Evolutionary conservation across 805 yeast species (phyloP).

Genomic region (Candida yuanshanica): DNA sequence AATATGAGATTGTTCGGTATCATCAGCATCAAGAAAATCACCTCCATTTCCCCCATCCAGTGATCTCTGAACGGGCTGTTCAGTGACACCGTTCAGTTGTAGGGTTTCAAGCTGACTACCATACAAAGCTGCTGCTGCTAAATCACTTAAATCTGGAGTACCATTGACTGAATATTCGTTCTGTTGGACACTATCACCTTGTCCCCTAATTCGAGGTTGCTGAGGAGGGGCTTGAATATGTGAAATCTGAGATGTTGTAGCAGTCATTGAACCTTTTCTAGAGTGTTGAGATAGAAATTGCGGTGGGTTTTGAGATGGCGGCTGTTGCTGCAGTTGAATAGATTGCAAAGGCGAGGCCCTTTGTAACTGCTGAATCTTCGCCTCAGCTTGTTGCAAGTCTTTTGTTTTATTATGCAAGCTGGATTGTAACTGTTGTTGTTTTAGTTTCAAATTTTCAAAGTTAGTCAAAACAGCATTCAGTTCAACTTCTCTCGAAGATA

Average conservation of each 20-base stretch:
- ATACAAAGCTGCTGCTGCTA: constrained; percentile 20
- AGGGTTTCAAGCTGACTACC: constrained; percentile 20
- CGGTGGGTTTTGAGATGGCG: too few species aligned
- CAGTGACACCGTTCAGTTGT: background rate
- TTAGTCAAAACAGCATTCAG: background rate
- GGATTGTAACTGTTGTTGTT: background rate
- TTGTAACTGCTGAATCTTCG: constrained; percentile 4
- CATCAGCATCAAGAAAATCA: background rate
- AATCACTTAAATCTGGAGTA: constrained; percentile 26
- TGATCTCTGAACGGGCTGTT: background rate
- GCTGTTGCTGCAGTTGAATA: background rate
- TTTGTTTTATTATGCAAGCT: background rate
- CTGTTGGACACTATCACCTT: background rate
- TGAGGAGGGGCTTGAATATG: background rate
- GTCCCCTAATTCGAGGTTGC: background rate
- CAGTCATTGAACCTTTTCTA: background rate
- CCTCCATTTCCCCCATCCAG: background rate
- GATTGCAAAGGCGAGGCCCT: background rate
- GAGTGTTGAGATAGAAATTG: background rate
- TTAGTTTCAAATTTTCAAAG: constrained; percentile 1
- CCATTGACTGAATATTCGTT: constrained; percentile 13
- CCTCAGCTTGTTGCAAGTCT: constrained; percentile 6
- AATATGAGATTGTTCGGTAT: constrained; percentile 13
- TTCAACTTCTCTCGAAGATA: background rate
- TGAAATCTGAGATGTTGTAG: background rate